Evolutionary conservation across 192 early-diverging fungal genomes (phyloP).

Genomic region (Mortierella hygrophila): DNA sequence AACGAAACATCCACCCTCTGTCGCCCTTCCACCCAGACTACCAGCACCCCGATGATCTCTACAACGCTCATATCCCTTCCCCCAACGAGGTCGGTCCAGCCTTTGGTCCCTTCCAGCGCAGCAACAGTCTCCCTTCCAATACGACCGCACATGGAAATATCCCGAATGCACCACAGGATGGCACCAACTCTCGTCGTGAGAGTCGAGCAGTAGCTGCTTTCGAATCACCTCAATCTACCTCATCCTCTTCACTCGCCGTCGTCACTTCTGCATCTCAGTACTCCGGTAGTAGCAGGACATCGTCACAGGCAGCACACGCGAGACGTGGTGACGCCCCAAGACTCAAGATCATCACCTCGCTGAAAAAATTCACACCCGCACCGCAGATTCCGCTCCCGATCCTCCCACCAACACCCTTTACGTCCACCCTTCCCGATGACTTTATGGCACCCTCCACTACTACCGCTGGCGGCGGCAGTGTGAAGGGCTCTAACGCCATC

Average conservation of each 20-base stretch:
- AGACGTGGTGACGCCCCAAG: background rate
- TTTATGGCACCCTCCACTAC: background rate
- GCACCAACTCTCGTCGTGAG: slow-evolving; percentile 24
- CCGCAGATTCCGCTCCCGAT: slow-evolving; percentile 22
- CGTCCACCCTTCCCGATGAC: background rate
- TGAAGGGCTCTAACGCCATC: background rate
- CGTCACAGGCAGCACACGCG: background rate
- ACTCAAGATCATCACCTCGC: slow-evolving; percentile 21
- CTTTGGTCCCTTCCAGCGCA: background rate
- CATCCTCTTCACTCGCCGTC: background rate
- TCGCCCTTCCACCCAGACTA: slow-evolving; percentile 48
- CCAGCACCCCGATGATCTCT: slow-evolving; percentile 44
- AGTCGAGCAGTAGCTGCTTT: background rate
- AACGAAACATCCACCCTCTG: slow-evolving; percentile 36
- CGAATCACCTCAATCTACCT: background rate
- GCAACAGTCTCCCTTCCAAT: background rate
- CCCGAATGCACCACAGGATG: slow-evolving; percentile 17
- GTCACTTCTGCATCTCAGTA: background rate
- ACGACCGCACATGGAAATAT: background rate
- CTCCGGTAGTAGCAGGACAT: too few species aligned
- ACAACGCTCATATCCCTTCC: slow-evolving; percentile 21
- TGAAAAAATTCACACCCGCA: background rate
- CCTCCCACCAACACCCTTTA: slow-evolving; percentile 10
- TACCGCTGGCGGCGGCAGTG: background rate
- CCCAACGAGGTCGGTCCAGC: slow-evolving; percentile 27